Conservation (phyloP, 805 yeast genomes). For the Nakazawaea ishiwadae region DNA sequence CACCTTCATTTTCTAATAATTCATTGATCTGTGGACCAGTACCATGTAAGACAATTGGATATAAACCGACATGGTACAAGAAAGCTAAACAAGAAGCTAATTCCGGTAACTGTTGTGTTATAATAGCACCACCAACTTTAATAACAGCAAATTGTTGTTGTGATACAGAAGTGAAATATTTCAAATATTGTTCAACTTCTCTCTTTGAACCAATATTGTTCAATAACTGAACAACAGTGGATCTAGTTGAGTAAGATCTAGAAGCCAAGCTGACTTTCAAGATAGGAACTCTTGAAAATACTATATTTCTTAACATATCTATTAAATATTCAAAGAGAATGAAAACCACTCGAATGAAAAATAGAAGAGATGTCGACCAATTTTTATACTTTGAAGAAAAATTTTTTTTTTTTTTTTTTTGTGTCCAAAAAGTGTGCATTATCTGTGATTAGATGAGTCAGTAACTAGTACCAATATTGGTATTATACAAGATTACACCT, state of each 20-base stretch:
- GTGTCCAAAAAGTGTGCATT: too few relatives aligned
- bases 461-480: too few relatives aligned
- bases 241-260: conserved; percentile 62
- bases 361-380: background rate
- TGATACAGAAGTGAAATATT: conserved; percentile 92
- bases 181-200: conserved; percentile 96
- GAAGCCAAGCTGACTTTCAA: too few relatives aligned
- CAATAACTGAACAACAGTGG: conserved; percentile 91
- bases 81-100: conserved; percentile 94
- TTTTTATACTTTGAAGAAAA: background rate
- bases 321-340: background rate
- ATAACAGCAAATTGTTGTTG: conserved; percentile 98
- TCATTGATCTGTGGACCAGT: conserved; percentile 99
- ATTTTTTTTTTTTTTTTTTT: too few relatives aligned
- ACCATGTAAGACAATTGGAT: conserved; percentile 95
- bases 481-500: too few relatives aligned
- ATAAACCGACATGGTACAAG: conserved; percentile 93
- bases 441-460: background rate
- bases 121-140: conserved; percentile 98
- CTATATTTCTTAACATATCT: conserved; percentile 1
- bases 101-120: conserved; percentile 89
- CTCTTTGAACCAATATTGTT: conserved; percentile 96
- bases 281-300: too few relatives aligned
- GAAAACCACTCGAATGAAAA: background rate
- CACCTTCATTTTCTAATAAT: conserved; percentile 86